Conservation (phyloP, 108 stramenopile species). For the Cyclotella kingstonii region DNA sequence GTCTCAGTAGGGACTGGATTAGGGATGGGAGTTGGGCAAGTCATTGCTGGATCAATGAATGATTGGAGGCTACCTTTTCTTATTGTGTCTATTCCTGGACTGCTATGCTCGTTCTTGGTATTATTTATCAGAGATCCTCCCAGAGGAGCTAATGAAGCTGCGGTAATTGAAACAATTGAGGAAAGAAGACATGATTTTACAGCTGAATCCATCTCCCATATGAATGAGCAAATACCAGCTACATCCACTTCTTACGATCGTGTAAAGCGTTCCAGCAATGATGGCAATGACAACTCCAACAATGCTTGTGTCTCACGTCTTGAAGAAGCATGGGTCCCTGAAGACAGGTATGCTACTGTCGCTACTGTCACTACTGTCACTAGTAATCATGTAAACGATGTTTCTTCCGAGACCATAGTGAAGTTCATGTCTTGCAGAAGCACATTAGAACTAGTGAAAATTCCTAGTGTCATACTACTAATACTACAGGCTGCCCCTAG, state of each 20-base stretch:
- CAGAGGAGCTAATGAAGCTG: constrained; percentile 41
- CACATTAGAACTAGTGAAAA: constrained; percentile 35
- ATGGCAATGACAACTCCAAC: no score
- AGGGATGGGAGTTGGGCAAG: constrained; percentile 47
- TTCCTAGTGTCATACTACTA: constrained; percentile 42
- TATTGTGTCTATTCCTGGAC: constrained; percentile 47
- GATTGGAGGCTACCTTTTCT: constrained; percentile 62
- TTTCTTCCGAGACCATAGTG: neutral
- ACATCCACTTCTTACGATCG: no score
- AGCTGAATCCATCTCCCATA: constrained; percentile 1
- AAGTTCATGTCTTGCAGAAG: constrained; percentile 25
- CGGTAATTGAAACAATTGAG: constrained; percentile 12
- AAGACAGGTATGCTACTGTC: neutral
- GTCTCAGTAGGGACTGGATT: constrained; percentile 40
- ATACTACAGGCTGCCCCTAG: constrained; percentile 55
- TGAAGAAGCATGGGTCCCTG: no score
- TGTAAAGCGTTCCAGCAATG: no score
- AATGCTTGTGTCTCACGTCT: no score
- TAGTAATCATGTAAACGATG: neutral
- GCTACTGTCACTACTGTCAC: constrained; percentile 2
- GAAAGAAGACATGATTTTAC: neutral
- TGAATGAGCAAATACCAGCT: neutral
- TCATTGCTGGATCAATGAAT: constrained; percentile 42
- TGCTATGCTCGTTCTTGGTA: constrained; percentile 39
- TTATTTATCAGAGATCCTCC: constrained; percentile 39